These are phyloP conservation scores for Acacia concinna DNA, from an alignment of 331 rosid species.

Conservation along the genomic window DNA sequence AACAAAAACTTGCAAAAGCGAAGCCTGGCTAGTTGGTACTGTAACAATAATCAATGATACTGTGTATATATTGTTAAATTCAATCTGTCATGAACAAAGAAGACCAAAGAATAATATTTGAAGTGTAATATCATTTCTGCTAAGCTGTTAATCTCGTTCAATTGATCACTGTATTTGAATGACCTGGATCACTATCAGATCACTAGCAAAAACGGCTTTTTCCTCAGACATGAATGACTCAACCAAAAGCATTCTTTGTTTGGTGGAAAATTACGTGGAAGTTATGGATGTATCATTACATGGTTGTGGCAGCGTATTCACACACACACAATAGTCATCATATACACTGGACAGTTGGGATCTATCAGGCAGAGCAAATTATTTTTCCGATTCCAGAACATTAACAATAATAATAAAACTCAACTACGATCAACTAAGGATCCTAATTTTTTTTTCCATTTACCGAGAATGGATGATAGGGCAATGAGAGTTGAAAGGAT, in stretches of 20 bases:
- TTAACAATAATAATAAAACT: conserved; percentile 43
- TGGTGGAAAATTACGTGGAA: conserved; percentile 88
- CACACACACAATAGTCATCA: neutral
- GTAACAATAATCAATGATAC: neutral
- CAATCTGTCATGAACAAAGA: neutral
- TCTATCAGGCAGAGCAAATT: conserved; percentile 52
- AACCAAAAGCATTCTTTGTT: conserved; percentile 47
- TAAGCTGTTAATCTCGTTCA: conserved; percentile 32
- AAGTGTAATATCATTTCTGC: neutral
- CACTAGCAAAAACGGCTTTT: conserved; percentile 52
- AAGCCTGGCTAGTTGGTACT: neutral
- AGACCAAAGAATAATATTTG: neutral
- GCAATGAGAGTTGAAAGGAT: neutral
- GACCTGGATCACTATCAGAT: conserved; percentile 48
- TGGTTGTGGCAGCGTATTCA: neutral
- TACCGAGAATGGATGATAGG: conserved; percentile 45
- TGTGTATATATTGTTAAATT: neutral
- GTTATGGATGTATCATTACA: conserved; percentile 34
- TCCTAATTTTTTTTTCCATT: neutral
- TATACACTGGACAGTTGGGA: conserved; percentile 46
- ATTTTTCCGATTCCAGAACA: conserved; percentile 39
- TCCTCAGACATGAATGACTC: conserved; percentile 67
- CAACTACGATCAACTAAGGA: conserved; percentile 14
- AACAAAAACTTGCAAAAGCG: neutral
- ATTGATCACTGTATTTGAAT: conserved; percentile 37